These are phyloP conservation scores for Trichomonas vaginalis DNA, from an alignment of 208 protist genomes.

Conservation along the genomic window DNA sequence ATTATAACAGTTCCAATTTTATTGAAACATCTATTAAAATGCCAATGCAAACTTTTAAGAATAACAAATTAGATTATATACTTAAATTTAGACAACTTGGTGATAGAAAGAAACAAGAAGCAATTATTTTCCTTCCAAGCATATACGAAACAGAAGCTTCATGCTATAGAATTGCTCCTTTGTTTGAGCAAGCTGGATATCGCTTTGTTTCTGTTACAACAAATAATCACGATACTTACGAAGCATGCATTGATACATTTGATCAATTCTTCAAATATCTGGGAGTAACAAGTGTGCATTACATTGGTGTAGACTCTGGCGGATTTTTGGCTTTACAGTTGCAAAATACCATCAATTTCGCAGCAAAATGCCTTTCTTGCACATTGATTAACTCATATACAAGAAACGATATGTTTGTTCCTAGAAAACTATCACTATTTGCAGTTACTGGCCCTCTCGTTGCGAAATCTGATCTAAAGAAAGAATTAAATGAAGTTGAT, in stretches of 20 bases:
- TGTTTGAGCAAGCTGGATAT: not conserved
- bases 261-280: not conserved
- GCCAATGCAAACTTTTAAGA: not conserved
- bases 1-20: not conserved
- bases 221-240: not conserved
- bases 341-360: not conserved
- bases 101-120: not conserved
- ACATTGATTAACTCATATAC: not conserved
- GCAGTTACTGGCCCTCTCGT: not conserved
- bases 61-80: not conserved
- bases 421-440: not conserved
- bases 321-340: not conserved
- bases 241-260: not conserved
- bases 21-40: not conserved
- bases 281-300: not conserved
- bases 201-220: not conserved
- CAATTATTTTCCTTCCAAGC: not conserved
- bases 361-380: not conserved
- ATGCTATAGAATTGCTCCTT: not conserved
- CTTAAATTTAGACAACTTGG: not conserved
- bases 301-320: not conserved
- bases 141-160: not conserved
- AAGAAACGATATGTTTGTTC: not conserved
- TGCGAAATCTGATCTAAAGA: not conserved
- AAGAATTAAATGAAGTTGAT: not conserved